phyloP scores from a whole-genome alignment of 1,139 yeast genomes.

The Taphrina pruni region DNA sequence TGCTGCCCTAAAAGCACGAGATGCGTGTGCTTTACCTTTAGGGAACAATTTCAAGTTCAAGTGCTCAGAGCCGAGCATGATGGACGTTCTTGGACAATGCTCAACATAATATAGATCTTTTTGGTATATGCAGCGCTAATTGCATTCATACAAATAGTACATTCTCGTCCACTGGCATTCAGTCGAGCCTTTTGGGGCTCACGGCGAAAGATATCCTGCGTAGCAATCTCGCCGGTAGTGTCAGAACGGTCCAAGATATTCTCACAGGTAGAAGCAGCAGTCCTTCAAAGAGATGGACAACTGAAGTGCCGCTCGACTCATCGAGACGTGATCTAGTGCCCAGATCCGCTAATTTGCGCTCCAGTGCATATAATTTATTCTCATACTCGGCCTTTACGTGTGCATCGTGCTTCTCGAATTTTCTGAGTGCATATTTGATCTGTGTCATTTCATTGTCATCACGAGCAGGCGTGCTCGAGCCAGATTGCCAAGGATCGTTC shows the following conservation, averaged over 20 bases:
- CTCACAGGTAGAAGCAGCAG: constrained; percentile 9
- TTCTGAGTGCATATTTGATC: constrained; percentile 25
- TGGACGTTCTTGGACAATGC: too few relatives aligned
- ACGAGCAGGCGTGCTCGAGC: neutral
- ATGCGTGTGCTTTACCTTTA: too few relatives aligned
- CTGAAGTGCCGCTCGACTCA: neutral
- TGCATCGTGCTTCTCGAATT: constrained; percentile 28
- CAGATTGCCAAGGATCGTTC: neutral
- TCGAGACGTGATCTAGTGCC: constrained; percentile 3
- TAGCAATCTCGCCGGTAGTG: constrained; percentile 10
- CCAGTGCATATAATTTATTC: constrained; percentile 13
- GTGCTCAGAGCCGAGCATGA: too few relatives aligned
- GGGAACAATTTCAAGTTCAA: too few relatives aligned
- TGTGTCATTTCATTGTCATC: constrained; percentile 15
- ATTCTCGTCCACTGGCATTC: too few relatives aligned
- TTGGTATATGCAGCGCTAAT: too few relatives aligned
- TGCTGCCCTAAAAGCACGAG: too few relatives aligned
- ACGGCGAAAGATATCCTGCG: constrained; percentile 1
- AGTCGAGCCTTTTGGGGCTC: neutral
- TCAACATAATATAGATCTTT: too few relatives aligned
- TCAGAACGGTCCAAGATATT: constrained; percentile 3
- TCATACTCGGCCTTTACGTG: constrained; percentile 21
- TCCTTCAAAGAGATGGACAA: constrained; percentile 1
- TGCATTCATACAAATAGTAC: neutral
- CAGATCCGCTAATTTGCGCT: constrained; percentile 22